These are phyloP conservation scores for Xerocomus nothofagi DNA, from an alignment of 1,284 basidiomycete species.

Conservation along the genomic window DNA sequence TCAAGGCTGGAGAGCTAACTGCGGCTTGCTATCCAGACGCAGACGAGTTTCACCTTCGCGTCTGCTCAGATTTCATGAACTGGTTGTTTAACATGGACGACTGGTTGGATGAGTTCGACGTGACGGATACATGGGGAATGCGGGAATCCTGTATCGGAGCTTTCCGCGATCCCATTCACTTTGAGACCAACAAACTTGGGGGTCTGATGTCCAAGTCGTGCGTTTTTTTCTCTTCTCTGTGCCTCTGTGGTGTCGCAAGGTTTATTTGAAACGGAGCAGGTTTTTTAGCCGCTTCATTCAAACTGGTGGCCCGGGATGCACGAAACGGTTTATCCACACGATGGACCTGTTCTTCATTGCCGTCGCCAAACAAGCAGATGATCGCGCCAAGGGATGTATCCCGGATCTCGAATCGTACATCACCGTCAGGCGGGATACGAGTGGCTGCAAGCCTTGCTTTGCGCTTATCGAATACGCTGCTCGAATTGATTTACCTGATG, in stretches of 20 bases:
- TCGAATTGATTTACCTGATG: conserved; percentile 56
- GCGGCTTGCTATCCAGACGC: conserved; percentile 62
- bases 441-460: conserved; percentile 60
- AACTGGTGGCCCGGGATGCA: conserved; percentile 50
- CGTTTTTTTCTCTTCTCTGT: conserved; percentile 25
- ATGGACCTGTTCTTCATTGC: conserved; percentile 55
- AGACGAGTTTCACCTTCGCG: conserved; percentile 54
- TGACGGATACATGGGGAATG: conserved; percentile 38
- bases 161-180: conserved; percentile 45
- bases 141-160: conserved; percentile 52
- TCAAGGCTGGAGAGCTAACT: conserved; percentile 66
- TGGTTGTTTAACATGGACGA: conserved; percentile 60
- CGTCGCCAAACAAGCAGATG: conserved; percentile 50
- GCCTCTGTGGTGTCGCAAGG: conserved; percentile 5
- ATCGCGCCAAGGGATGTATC: conserved; percentile 47
- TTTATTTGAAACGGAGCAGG: conserved; percentile 31
- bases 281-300: conserved; percentile 53
- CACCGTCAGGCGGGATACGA: conserved; percentile 54
- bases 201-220: conserved; percentile 57
- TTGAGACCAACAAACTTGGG: conserved; percentile 48
- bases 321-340: conserved; percentile 56
- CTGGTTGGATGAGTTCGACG: conserved; percentile 52
- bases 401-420: conserved; percentile 62
- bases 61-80: conserved; percentile 60
- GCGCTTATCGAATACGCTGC: conserved; percentile 59